Base-by-base conservation (phyloP, 331 rosid genomes). In the Phaseolus coccineus region DNA sequence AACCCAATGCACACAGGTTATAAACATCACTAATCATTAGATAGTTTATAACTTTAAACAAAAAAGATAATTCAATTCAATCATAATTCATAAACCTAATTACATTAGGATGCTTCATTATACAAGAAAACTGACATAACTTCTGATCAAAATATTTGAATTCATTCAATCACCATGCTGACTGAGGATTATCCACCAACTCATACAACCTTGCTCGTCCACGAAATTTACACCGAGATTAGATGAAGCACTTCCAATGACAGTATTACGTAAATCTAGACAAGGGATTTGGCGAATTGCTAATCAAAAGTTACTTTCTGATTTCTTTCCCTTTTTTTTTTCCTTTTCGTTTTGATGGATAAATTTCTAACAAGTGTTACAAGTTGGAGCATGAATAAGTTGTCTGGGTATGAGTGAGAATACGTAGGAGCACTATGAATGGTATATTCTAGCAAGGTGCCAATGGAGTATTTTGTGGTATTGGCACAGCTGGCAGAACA, bases 291-390 rank as follows among this genome's bases (percentile, higher is more conserved):
- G 78, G 28, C 8, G 12, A 70, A 63, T 63, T 57, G 74, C 42
- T n/a, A 62, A 73, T 51, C 52, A 74, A 70, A 63, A 75, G 67
- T 80, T 73, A 53, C n/a, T 77, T 40, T 74, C 55, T 9, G 64
- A 46, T 40, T 16, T 69, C 44, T 27, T 58, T 53, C 55, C 46
- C 11, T 16, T 27, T 25, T 51, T 33, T 58, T 25, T 39, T 33
- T 58, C 0, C 12, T 69, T 53, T 7, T 16, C 5, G 6, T 66
- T 65, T 65, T 55, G 30, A 66, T 44, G 81, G 79, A 77, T 61
- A 61, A 80, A 83, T 50, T 58, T 71, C 88, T 62, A 85, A 77
- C 56, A 74, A 46, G 81, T 82, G 86, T 82, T 73, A 76, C 69
- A 77, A 63, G 71, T 82, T 66, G 0, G 61, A 73, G 82, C 58